A percentile compares a stretch with the other conserved stretches of the same genome.
Conservation (phyloP, 495 filamentous ascomycete species). For the Penicillium simplicissimum region DNA sequence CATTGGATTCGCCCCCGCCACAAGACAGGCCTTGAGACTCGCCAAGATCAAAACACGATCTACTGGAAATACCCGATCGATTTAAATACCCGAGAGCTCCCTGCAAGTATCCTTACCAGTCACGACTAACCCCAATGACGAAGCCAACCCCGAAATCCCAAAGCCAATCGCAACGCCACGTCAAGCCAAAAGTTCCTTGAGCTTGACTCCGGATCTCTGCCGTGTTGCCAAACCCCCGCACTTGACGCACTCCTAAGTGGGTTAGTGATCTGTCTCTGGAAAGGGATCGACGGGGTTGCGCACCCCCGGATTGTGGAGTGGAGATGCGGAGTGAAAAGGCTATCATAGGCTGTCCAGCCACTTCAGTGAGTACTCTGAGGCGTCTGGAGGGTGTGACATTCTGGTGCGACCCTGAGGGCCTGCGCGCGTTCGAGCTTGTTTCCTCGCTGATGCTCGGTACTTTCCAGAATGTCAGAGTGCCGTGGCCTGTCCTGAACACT, state of each 20-base stretch:
- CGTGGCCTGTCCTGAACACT: neutral
- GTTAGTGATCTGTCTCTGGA: neutral
- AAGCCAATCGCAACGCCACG: conserved; percentile 1
- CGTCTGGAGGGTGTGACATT: conserved; percentile 7
- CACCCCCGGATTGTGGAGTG: conserved; percentile 14
- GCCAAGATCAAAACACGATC: neutral
- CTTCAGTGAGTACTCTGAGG: neutral
- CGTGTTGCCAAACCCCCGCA: neutral
- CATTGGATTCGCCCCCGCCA: neutral
- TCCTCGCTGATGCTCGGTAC: neutral
- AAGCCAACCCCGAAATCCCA: neutral
- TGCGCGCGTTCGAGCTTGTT: neutral
- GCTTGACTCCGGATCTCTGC: neutral
- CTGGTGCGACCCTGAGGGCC: conserved; percentile 15
- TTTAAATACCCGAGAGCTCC: conserved; percentile 6
- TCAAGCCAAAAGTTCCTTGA: neutral
- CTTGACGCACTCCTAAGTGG: neutral
- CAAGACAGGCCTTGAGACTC: neutral
- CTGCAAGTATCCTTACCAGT: neutral
- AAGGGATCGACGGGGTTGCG: conserved; percentile 6
- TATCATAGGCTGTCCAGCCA: too few species aligned
- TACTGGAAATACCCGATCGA: conserved; percentile 7
- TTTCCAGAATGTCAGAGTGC: neutral
- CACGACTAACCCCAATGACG: neutral
- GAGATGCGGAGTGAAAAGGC: conserved; percentile 2